Evolutionary conservation across 805 yeast genomes (phyloP), one percentile per base, ranked within the genome.

Genomic region (Suhomyces canberraensis): DNA sequence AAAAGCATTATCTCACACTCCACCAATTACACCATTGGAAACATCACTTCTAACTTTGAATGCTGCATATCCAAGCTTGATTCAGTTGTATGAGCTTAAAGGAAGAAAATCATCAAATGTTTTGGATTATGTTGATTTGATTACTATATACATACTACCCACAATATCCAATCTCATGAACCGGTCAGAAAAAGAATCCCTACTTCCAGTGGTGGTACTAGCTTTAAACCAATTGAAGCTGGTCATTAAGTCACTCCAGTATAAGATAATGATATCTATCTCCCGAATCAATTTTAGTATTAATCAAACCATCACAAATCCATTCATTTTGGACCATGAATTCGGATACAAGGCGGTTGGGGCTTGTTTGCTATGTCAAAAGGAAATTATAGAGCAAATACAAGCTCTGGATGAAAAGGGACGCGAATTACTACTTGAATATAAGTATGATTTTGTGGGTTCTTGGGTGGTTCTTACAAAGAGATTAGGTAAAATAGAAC

Each of bases 401-500:
- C 11, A 41, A 11, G 33, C 36, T 7, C 25, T 33, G 3, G 43
- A 39, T 6, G 55, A 57, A 16, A 9, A 13, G 3, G 56, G 50
- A 25, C 56, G 53, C 2, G 18, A 35, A 7, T 20, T 21, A 5
- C 40, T 60, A 3, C 21, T 64, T 1, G 47, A 44, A 14, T 65
- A 65, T 45, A 49, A 47, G 34, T 59, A 48, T 36, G 73, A 68
- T 39, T 51, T 64, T 6, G 28, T 67, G 27, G 71, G 59, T 2
- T 49, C 61, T 3, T 68, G 73, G 73, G 40, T 50, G 3, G 51
- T 65, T 4, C 25, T 57, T 15, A 17, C 37, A 16, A 42, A 41
- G 24, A 36, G 58, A 16, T 29, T 33, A 3, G 11, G 25, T 7
- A 18, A 29, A 2, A 16, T 18, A 14, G 29, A 27, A 7, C 21